A percentile compares a stretch with the other conserved stretches of the same genome.
Evolutionary conservation across 2,329 filamentous ascomycete genomes (phyloP).

Genomic region (Talaromyces sp.): DNA sequence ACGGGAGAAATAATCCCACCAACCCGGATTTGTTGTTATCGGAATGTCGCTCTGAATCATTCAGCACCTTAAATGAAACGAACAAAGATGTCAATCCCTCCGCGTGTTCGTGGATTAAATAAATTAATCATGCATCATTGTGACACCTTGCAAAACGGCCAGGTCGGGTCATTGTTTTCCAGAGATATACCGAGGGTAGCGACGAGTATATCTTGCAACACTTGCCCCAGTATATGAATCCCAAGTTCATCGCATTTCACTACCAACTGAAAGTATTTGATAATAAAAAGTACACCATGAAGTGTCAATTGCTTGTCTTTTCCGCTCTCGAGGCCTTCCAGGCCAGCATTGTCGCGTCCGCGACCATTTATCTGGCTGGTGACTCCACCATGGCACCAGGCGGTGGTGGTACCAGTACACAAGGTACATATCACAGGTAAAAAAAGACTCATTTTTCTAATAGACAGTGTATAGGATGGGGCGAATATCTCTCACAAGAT

Average conservation of each 20-base stretch:
- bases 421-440: slow-evolving; percentile 3
- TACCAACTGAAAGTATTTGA: neutral
- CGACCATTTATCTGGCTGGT: slow-evolving; percentile 20
- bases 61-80: no score
- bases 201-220: neutral
- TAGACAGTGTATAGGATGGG: slow-evolving; percentile 50
- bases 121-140: neutral
- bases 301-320: neutral
- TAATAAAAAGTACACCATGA: neutral
- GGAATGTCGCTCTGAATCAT: neutral
- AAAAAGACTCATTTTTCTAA: neutral
- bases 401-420: slow-evolving; percentile 1
- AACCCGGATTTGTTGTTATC: neutral
- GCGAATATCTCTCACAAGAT: slow-evolving; percentile 53
- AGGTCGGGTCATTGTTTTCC: neutral
- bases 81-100: neutral
- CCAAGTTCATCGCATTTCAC: neutral
- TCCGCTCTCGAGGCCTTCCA: neutral
- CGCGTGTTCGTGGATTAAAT: neutral
- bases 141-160: neutral
- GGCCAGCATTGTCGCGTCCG: neutral
- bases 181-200: neutral
- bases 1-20: neutral
- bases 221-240: neutral
- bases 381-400: slow-evolving; percentile 31